Conservation (phyloP, 768 basidiomycete genomes). For the Hemileccinum impolitum region DNA sequence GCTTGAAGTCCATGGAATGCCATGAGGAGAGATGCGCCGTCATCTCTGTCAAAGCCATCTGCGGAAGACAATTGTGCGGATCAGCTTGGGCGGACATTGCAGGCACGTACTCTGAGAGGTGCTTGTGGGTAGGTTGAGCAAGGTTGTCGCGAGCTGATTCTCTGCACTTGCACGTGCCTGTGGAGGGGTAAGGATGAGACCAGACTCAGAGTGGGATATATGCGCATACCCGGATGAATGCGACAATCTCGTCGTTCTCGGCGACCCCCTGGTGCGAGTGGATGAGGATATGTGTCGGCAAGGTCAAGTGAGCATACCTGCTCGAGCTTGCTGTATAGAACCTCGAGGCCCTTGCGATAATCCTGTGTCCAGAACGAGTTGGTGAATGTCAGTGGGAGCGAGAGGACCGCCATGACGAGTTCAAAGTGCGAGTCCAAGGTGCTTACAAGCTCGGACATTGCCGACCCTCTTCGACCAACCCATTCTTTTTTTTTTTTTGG, state of each 20-base stretch:
- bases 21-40: conserved; percentile 78
- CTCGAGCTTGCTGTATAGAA: conserved; percentile 72
- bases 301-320: conserved; percentile 46
- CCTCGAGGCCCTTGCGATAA: conserved; percentile 79
- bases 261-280: conserved; percentile 55
- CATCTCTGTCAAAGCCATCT: conserved; percentile 72
- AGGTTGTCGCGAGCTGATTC: conserved; percentile 54
- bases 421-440: conserved; percentile 11
- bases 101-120: conserved; percentile 45
- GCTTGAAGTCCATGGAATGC: conserved; percentile 77
- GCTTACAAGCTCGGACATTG: conserved; percentile 23
- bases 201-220: background rate
- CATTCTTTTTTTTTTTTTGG: conserved; percentile 27
- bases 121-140: conserved; percentile 50
- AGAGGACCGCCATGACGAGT: conserved; percentile 74
- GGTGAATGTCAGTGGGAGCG: conserved; percentile 82
- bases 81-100: background rate
- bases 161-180: conserved; percentile 77
- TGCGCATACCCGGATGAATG: conserved; percentile 73
- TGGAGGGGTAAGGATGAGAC: conserved; percentile 9
- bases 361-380: conserved; percentile 97
- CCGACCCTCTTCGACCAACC: conserved; percentile 23
- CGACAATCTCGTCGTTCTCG: conserved; percentile 81
- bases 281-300: conserved; percentile 10
- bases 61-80: conserved; percentile 33